Percentiles rank a stretch among this genome's conserved stretches.
Conservation (phyloP, 2,329 filamentous ascomycete species). For the Thielaviopsis ethacetica region DNA sequence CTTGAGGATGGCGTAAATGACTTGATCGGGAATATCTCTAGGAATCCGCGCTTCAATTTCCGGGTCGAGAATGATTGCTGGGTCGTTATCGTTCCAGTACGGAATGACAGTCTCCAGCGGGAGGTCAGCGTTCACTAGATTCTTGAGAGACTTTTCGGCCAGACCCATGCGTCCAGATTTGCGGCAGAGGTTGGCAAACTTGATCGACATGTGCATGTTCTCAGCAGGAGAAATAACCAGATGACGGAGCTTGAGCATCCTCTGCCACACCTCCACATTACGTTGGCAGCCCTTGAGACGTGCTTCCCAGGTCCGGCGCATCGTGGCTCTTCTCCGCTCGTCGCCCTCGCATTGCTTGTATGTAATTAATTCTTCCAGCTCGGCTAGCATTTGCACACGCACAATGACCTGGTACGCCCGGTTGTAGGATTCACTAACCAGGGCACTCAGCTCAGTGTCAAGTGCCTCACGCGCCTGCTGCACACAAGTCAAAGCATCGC, state of each 20-base stretch:
- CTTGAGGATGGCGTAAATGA: constrained; percentile 93
- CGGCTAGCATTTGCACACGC: constrained; percentile 95
- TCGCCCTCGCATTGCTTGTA: constrained; percentile 86
- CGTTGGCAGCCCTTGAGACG: constrained; percentile 88
- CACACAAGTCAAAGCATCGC: constrained; percentile 76
- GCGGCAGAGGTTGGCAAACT: constrained; percentile 93
- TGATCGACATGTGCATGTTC: constrained; percentile 99
- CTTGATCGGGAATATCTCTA: constrained; percentile 49
- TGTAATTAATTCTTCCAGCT: constrained; percentile 91
- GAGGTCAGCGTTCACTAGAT: constrained; percentile 60
- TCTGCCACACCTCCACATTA: constrained; percentile 95
- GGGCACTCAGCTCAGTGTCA: constrained; percentile 85
- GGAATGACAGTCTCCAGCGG: constrained; percentile 44
- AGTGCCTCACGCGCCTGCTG: constrained; percentile 83
- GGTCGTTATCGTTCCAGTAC: constrained; percentile 33
- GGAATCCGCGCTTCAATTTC: constrained; percentile 9
- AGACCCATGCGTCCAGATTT: constrained; percentile 91
- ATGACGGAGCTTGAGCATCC: constrained; percentile 88
- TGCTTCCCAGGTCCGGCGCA: constrained; percentile 91
- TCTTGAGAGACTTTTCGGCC: constrained; percentile 86
- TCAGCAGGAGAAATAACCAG: constrained; percentile 83
- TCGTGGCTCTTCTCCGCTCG: constrained; percentile 71
- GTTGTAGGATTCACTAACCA: constrained; percentile 97
- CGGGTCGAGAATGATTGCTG: constrained; percentile 12
- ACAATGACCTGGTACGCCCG: constrained; percentile 96